These are phyloP conservation scores for Syzygium oleosum DNA, from an alignment of 345 rosid genomes.

Conservation along the genomic window DNA sequence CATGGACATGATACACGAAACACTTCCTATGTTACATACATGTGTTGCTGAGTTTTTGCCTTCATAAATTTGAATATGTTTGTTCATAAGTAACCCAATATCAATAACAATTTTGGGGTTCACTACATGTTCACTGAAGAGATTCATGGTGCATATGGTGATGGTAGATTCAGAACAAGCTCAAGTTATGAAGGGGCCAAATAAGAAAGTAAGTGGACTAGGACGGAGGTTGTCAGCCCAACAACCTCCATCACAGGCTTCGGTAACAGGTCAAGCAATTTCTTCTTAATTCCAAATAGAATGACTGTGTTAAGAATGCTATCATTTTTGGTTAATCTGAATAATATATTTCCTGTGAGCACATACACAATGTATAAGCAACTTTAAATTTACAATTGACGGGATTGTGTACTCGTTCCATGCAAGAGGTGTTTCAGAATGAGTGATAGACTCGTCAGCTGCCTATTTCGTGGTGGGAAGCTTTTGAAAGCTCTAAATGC, in stretches of 20 bases:
- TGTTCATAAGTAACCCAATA: neutral
- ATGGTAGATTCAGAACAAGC: neutral
- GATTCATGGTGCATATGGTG: neutral
- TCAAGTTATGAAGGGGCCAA: neutral
- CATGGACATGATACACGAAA: neutral
- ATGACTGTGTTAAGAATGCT: neutral
- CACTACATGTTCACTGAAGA: neutral
- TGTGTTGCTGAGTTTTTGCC: neutral
- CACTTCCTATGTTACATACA: neutral
- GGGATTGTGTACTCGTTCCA: neutral
- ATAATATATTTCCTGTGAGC: neutral
- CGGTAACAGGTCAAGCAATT: neutral
- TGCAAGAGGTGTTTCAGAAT: neutral
- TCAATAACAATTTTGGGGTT: neutral
- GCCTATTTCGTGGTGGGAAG: neutral
- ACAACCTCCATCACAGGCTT: neutral
- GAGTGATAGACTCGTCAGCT: neutral
- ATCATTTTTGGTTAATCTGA: neutral
- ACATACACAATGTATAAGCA: neutral
- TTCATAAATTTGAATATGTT: neutral
- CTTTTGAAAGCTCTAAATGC: neutral
- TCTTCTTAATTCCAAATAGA: neutral
- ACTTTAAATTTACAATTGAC: neutral
- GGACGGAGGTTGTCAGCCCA: neutral
- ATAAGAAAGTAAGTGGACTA: neutral